Evolutionary conservation across 164 flowering plant species (phyloP).

Genomic region (Stephania cephalantha): DNA sequence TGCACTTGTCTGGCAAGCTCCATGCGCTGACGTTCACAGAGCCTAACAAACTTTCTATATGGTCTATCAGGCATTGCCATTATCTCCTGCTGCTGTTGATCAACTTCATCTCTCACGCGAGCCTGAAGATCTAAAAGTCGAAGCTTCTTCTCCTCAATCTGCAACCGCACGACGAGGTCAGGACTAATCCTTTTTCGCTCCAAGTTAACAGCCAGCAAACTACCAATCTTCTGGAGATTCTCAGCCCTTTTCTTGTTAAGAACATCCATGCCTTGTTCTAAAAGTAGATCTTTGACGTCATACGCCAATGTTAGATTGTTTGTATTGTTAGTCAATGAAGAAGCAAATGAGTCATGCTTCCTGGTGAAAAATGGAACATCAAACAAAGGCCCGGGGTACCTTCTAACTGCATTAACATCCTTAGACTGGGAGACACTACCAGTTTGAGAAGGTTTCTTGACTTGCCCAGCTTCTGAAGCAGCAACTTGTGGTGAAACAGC

Average conservation of each 20-base stretch:
- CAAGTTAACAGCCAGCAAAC: constrained; percentile 71
- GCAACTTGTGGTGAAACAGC: constrained; percentile 37
- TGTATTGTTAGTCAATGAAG: constrained; percentile 45
- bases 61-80: constrained; percentile 98
- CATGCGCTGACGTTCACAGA: constrained; percentile 89
- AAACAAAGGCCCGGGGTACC: constrained; percentile 93
- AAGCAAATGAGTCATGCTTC: constrained; percentile 75
- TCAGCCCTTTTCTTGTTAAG: constrained; percentile 69
- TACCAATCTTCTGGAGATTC: constrained; percentile 69
- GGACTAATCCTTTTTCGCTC: constrained; percentile 97
- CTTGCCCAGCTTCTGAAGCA: constrained; percentile 45
- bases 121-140: constrained; percentile 75
- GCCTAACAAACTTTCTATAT: constrained; percentile 81
- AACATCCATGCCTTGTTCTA: constrained; percentile 74
- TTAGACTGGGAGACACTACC: constrained; percentile 44
- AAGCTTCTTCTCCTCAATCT: constrained; percentile 91
- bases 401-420: constrained; percentile 61
- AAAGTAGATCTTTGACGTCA: constrained; percentile 77
- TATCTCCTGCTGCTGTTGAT: constrained; percentile 91
- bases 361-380: constrained; percentile 91
- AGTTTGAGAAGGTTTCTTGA: constrained; percentile 52
- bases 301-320: constrained; percentile 68
- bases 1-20: constrained; percentile 87
- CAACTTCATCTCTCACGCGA: constrained; percentile 85
- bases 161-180: constrained; percentile 78